Evolutionary conservation across 1,284 basidiomycete species (phyloP).

Genomic region (Moesziomyces globuligerus): DNA sequence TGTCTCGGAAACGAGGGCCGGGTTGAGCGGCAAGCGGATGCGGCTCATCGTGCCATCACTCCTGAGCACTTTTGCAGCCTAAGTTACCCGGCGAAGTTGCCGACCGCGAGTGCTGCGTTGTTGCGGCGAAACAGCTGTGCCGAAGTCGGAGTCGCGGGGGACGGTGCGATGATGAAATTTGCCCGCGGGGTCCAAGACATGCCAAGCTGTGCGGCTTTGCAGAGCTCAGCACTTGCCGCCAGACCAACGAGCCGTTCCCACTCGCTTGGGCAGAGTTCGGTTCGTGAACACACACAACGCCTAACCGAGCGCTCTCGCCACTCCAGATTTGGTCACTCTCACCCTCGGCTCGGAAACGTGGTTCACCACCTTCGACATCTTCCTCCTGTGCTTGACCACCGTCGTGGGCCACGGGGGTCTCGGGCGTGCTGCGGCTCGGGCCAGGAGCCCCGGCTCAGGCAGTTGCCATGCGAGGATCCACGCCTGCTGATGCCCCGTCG

Average conservation of each 20-base stretch:
- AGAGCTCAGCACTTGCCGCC: not conserved
- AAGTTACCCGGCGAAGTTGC: not conserved
- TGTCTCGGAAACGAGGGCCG: too few relatives aligned
- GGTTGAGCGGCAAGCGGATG: too few relatives aligned
- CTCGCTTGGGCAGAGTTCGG: not conserved
- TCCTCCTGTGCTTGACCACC: not conserved
- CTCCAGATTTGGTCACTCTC: not conserved
- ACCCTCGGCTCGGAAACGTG: not conserved
- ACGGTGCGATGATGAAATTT: not conserved
- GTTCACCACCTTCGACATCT: not conserved
- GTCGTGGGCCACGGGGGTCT: not conserved
- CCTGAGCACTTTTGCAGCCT: too few relatives aligned
- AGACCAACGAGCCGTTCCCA: not conserved
- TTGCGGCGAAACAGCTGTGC: not conserved
- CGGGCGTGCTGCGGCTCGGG: not conserved
- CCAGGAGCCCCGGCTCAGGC: not conserved
- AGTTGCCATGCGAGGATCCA: not conserved
- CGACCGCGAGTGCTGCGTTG: too few relatives aligned
- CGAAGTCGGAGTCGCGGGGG: not conserved
- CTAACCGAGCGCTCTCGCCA: not conserved
- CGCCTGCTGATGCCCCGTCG: not conserved
- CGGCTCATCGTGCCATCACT: too few relatives aligned
- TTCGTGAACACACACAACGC: not conserved
- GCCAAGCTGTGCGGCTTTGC: not conserved
- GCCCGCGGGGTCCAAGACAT: not conserved